These are phyloP conservation scores for Paraurostyla sp. DNA, from an alignment of 73 alveolate species.

Conservation along the genomic window DNA sequence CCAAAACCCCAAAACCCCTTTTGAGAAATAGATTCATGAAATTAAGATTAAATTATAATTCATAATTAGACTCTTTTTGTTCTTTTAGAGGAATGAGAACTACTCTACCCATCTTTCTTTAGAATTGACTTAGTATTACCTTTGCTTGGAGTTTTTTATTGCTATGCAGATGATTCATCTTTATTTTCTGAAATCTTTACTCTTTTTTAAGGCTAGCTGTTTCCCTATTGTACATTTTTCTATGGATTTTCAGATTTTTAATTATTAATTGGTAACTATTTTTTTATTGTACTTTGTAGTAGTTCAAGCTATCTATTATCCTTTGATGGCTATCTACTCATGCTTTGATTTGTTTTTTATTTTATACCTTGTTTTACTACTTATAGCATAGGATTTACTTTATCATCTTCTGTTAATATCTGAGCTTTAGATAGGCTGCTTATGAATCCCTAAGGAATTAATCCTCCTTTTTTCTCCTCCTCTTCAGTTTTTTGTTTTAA, in stretches of 20 bases:
- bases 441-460: neutral
- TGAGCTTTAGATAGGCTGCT: neutral
- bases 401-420: neutral
- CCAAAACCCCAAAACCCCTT: constrained; percentile 44
- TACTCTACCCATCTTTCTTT: neutral
- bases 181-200: neutral
- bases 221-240: too few species aligned
- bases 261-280: too few species aligned
- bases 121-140: constrained; percentile 4
- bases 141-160: neutral
- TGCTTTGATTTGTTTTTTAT: too few species aligned
- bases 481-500: neutral
- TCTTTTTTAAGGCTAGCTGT: too few species aligned
- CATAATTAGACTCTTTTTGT: neutral
- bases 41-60: neutral
- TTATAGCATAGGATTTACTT: neutral
- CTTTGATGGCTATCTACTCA: too few species aligned
- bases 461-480: neutral
- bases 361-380: neutral
- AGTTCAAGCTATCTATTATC: too few species aligned
- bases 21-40: neutral
- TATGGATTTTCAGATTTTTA: too few species aligned
- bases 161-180: neutral
- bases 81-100: too few species aligned
- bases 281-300: too few species aligned